Conservation (phyloP, 345 rosid species). For the Populus tremula region DNA sequence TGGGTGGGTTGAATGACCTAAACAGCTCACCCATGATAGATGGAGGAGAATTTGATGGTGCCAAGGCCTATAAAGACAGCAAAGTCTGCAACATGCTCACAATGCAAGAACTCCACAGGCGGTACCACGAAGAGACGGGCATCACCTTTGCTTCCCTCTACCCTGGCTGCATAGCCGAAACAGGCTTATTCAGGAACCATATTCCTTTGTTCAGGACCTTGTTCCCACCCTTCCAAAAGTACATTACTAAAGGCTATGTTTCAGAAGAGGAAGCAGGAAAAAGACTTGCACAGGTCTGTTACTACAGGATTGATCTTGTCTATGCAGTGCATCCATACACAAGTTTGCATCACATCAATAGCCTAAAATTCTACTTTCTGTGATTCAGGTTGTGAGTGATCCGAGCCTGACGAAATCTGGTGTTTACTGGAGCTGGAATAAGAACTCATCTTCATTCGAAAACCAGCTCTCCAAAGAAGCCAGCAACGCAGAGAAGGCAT, state of each 20-base stretch:
- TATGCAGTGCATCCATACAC: neutral
- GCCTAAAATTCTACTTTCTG: slow-evolving; percentile 16
- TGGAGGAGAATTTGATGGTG: slow-evolving; percentile 92
- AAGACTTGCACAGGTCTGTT: slow-evolving; percentile 22
- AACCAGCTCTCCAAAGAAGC: slow-evolving; percentile 91
- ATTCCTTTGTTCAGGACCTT: slow-evolving; percentile 57
- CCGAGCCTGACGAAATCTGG: slow-evolving; percentile 81
- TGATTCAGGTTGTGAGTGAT: slow-evolving; percentile 64
- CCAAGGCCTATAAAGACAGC: slow-evolving; percentile 97
- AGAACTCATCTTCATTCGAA: slow-evolving; percentile 81
- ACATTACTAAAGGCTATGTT: slow-evolving; percentile 28
- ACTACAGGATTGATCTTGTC: neutral
- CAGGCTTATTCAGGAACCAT: slow-evolving; percentile 94
- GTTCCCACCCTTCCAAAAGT: slow-evolving; percentile 34
- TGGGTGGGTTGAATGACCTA: slow-evolving; percentile 63
- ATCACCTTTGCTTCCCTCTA: slow-evolving; percentile 84
- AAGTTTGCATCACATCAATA: neutral
- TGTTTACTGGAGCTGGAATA: slow-evolving; percentile 99
- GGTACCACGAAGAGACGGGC: slow-evolving; percentile 79
- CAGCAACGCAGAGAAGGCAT: slow-evolving; percentile 75
- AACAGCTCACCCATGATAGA: slow-evolving; percentile 87
- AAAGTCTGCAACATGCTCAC: slow-evolving; percentile 96
- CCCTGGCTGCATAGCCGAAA: slow-evolving; percentile 96
- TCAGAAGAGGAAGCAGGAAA: slow-evolving; percentile 28
- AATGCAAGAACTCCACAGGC: slow-evolving; percentile 94